Conservation (phyloP, 768 basidiomycete species). For the Phylloporus arenicola region DNA sequence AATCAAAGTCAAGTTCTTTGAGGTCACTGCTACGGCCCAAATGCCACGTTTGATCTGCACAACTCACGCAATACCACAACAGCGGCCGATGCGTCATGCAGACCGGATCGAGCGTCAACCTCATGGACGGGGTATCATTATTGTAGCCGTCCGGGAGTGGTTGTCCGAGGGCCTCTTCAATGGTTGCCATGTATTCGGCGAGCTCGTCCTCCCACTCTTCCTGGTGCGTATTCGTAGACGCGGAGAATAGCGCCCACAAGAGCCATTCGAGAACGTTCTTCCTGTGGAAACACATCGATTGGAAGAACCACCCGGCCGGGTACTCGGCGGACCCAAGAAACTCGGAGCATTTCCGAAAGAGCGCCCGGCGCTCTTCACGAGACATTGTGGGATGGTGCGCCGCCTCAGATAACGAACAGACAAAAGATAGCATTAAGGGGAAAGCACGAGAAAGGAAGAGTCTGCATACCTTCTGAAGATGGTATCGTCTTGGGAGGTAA, state of each 20-base stretch:
- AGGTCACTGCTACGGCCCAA: not conserved
- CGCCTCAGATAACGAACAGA: slow-evolving; percentile 21
- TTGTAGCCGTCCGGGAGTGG: slow-evolving; percentile 39
- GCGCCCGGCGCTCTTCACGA: slow-evolving; percentile 37
- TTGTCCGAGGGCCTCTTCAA: slow-evolving; percentile 40
- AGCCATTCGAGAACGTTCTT: slow-evolving; percentile 57
- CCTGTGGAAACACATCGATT: slow-evolving; percentile 30
- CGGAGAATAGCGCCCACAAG: slow-evolving; percentile 58
- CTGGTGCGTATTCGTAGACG: slow-evolving; percentile 26
- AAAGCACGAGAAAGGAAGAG: not conserved
- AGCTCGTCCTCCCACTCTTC: slow-evolving; percentile 49
- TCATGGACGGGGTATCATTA: slow-evolving; percentile 39
- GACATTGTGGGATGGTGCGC: slow-evolving; percentile 35
- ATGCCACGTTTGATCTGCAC: not conserved
- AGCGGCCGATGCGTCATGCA: slow-evolving; percentile 50
- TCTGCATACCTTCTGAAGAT: slow-evolving; percentile 41
- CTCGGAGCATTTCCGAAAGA: slow-evolving; percentile 46
- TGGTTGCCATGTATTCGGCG: slow-evolving; percentile 36
- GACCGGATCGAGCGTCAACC: slow-evolving; percentile 55
- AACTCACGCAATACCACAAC: slow-evolving; percentile 57
- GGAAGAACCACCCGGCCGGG: slow-evolving; percentile 52
- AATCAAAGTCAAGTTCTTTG: not conserved
- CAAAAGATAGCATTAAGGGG: not conserved
- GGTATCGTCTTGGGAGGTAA: slow-evolving; percentile 42
- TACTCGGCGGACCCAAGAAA: slow-evolving; percentile 20